phyloP scores from a whole-genome alignment of 768 basidiomycete genomes.

The Cystofilobasidium capitatum region DNA sequence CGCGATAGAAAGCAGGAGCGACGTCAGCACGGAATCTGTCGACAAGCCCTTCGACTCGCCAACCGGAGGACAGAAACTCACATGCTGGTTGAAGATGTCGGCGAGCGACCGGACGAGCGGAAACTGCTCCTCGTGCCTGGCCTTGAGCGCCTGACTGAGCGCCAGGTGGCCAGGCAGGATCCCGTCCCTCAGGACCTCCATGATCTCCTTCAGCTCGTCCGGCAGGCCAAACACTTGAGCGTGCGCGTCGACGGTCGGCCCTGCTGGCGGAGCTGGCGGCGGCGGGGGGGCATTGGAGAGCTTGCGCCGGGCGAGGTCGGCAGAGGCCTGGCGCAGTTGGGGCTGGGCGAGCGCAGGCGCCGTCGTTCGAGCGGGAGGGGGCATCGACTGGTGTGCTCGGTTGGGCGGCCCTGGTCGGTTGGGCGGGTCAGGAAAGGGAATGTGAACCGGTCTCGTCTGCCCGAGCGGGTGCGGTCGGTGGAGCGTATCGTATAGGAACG shows the following conservation, averaged over 20 bases:
- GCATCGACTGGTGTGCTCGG: constrained; percentile 36
- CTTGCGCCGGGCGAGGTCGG: constrained; percentile 62
- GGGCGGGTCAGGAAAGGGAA: neutral
- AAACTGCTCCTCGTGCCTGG: constrained; percentile 90
- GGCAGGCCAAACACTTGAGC: constrained; percentile 46
- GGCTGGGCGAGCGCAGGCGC: neutral
- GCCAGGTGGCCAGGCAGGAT: constrained; percentile 82
- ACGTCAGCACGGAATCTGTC: neutral
- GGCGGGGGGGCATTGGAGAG: constrained; percentile 46
- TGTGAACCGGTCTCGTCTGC: neutral
- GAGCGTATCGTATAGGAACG: constrained; percentile 29
- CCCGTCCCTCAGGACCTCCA: constrained; percentile 76
- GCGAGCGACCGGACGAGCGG: constrained; percentile 85
- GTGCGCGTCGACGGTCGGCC: neutral
- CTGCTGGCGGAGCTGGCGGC: constrained; percentile 29
- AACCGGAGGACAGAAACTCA: constrained; percentile 45
- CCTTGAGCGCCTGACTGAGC: constrained; percentile 71
- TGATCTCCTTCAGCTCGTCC: constrained; percentile 71
- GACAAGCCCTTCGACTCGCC: too few relatives aligned
- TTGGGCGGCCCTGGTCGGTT: neutral
- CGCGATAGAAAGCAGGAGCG: constrained; percentile 22
- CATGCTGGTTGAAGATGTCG: constrained; percentile 91
- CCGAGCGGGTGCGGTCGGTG: constrained; percentile 25
- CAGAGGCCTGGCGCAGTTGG: constrained; percentile 44
- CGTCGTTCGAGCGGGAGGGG: constrained; percentile 30